Base-by-base conservation (phyloP, 164 flowering plant genomes). In the Piper betle region DNA sequence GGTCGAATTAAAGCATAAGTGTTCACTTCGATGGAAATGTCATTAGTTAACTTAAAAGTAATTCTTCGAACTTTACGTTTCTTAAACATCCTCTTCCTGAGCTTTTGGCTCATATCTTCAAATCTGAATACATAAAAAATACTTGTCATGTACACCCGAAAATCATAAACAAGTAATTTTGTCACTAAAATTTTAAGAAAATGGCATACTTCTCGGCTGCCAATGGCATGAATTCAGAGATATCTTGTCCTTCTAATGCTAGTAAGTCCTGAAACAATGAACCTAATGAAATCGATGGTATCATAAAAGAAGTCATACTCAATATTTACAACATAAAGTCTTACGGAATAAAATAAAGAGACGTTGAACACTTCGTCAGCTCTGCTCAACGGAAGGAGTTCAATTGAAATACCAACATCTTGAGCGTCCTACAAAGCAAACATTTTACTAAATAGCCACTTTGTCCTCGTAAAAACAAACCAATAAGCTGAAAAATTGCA, bases 1-100 rank as follows among this genome's bases (percentile, higher is more conserved):
- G 97, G 97, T 69, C 97, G 99, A 66, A 93, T 73, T 65, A 93
- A 74, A 70, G 99, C 99, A 79, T 90, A 88, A n/a, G 92, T 64
- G 75, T 85, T 82, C 75, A 93, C 68, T 72, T 86, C 89, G 61
- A 93, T 84, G 4, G 94, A 82, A 59, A 90, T 56, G 52, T 84
- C 96, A 74, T 73, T 66, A 60, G 76, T 79, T 71, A 93, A 75
- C 33, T 72, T 66, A 62, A 93, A 82, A 52, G 75, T 74, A 55
- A 90, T 73, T 71, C 81, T 83, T 75, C 78, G 82, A 62, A 88
- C 74, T 73, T 78, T 80, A 11, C 99, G 86, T 75, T 90, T 93
- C 74, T 75, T 80, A 66, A 83, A 83, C 78, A 93, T 90, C 17
- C 88, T 74, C 77, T 88, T 93, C 67, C 83, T 81, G 72, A 93